Evolutionary conservation across 331 rosid genomes (phyloP), one percentile per base, ranked within the genome.

Genomic region (Acacia pycnantha): DNA sequence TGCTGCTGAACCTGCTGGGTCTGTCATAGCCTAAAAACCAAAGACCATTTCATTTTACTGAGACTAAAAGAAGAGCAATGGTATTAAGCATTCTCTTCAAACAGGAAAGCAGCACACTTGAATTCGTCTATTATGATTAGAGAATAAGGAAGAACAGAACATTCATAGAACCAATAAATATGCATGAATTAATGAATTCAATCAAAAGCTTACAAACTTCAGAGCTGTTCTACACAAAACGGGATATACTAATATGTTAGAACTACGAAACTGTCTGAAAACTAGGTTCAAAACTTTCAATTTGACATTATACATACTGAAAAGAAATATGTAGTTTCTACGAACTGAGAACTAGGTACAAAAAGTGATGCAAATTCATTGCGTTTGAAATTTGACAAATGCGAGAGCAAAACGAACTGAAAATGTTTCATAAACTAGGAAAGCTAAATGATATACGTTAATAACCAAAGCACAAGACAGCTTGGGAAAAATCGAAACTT

Each of bases 1-100:
- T 81, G 74, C 71, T 53, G 88, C 56, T 47, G 85, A 81, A 80
- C 14, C 80, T 51, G 51, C 61, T 21, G 85, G 84, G 18, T 58
- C 64, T 16, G 88, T 56, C 84, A 79, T 81, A 65, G 77, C 79
- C 69, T 74, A 66, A 27, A 67, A 6, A 27, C 61, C 50, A 46
- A 68, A 82, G 24, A 74, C 71, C n/a, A 47, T 58, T 59, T 31
- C 73, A 82, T 15, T 47, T 29, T 40, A 24, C 48, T 31, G 68
- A 37, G 21, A 33, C 66, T 51, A 64, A 76, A 64, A 71, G 16
- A 77, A 6, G 12, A 81, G 53, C 11, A 65, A 22, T 77, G 46
- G 72, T 43, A 50, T 43, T 44, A 41, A 81, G 50, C 69, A 81
- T 65, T 81, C 67, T 22, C 46, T 33, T 47, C 66, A 47, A 70